Percentiles rank a stretch among this genome's conserved stretches.
phyloP scores from a whole-genome alignment of 192 early-diverging fungal genomes.

The Coemansia reversa region DNA sequence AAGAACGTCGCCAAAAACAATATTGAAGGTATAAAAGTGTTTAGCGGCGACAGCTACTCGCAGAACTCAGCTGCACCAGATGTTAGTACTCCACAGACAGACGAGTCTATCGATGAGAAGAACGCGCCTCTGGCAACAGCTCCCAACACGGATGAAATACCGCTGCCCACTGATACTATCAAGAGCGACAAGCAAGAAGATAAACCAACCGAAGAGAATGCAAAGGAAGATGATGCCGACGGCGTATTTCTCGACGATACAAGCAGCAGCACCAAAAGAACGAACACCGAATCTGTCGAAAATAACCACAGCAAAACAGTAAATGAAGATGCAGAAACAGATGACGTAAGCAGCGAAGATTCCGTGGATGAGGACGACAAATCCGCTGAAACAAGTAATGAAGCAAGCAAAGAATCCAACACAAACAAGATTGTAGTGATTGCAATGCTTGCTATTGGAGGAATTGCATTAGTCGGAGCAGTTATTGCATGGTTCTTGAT shows the following conservation, averaged over 20 bases:
- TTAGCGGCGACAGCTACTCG: slow-evolving; percentile 30
- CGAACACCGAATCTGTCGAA: neutral
- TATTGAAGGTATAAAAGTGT: slow-evolving; percentile 20
- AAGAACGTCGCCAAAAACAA: slow-evolving; percentile 5
- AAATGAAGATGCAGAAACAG: neutral
- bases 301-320: neutral
- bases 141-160: neutral
- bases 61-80: slow-evolving; percentile 22
- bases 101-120: neutral
- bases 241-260: neutral
- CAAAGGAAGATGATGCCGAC: neutral
- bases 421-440: slow-evolving; percentile 5
- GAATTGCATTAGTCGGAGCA: slow-evolving; percentile 2
- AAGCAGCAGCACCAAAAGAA: neutral
- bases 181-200: neutral
- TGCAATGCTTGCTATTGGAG: neutral
- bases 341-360: neutral
- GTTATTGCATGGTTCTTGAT: slow-evolving; percentile 6
- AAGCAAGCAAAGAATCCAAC: neutral
- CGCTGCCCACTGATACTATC: neutral
- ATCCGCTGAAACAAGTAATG: neutral
- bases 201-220: neutral
- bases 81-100: neutral
- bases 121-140: neutral
- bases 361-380: neutral